Base-by-base conservation (phyloP, 768 basidiomycete species). In the Gyrodon lividus region DNA sequence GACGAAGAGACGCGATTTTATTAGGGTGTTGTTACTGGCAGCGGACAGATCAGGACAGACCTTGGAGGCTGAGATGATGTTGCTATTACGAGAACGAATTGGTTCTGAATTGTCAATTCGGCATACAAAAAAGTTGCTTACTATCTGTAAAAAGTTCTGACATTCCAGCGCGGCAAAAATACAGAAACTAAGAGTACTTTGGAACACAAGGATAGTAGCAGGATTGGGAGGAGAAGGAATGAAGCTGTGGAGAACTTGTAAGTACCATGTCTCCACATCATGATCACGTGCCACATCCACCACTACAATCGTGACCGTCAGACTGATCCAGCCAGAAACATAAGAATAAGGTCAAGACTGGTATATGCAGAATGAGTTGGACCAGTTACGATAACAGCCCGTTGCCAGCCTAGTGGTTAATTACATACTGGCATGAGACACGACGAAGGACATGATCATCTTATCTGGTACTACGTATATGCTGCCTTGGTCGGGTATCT, bases 401-500 rank as follows among this genome's bases (percentile, higher is more conserved):
- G 4, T 26, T 26, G 2, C 24, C 10, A 28, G 28, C 28, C 28
- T 8, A 9, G 8, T 28, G 3, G 10, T 28, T 28, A 28, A 9
- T 28, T 28, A 28, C 28, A 28, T 28, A 3, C 28, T 9, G n/a
- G n/a, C n/a, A n/a, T n/a, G n/a, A n/a, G n/a, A n/a, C n/a, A n/a
- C n/a, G n/a, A n/a, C n/a, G n/a, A 28, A 28, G 28, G 28, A 28
- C 8, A 6, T 8, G 28, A 28, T 9, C 28, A 28, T 28, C 28
- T 28, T 28, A 28, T 28, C 6, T 28, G 8, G 7, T 3, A 28
- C 8, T 3, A n/a, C 24, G 24, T 4, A 14, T 44, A 31, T 53
- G 46, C 38, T 44, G 53, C n/a, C 51, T 56, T 35, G 38, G 19
- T 50, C 63, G 63, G 59, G 12, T 62, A 67, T 65, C 64, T 65